A percentile compares a stretch with the other conserved stretches of the same genome.
These are phyloP conservation scores for Chaetomiaceae sp. DNA, from an alignment of 2,329 filamentous ascomycete species.

Conservation along the genomic window DNA sequence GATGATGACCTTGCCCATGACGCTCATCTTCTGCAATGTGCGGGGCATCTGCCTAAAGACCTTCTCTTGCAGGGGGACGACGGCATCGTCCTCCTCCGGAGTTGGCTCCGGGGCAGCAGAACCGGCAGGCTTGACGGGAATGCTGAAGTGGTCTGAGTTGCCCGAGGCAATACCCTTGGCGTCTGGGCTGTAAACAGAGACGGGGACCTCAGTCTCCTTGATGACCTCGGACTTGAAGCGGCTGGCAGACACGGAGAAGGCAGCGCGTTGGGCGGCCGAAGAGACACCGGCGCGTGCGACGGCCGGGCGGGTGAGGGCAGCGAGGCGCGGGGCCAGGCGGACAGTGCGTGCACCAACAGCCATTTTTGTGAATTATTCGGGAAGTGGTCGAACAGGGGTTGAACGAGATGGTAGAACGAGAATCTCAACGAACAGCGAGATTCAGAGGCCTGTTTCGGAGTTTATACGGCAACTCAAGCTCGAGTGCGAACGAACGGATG, in stretches of 20 bases:
- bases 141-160: conserved; percentile 48
- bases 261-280: conserved; percentile 28
- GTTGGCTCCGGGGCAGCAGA: conserved; percentile 40
- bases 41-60: conserved; percentile 54
- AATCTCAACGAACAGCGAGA: too few species aligned
- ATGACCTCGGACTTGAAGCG: conserved; percentile 48
- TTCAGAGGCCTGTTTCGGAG: too few species aligned
- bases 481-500: too few species aligned
- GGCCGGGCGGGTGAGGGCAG: conserved; percentile 27
- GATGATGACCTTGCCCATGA: conserved; percentile 66
- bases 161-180: conserved; percentile 39
- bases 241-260: conserved; percentile 35
- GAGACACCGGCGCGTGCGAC: conserved; percentile 18
- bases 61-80: conserved; percentile 49
- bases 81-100: conserved; percentile 41
- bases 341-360: conserved; percentile 26
- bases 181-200: conserved; percentile 48
- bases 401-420: background rate
- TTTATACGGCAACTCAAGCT: too few species aligned
- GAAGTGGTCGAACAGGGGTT: background rate
- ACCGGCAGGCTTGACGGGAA: conserved; percentile 44
- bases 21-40: conserved; percentile 64
- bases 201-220: conserved; percentile 53
- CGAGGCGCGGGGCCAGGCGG: conserved; percentile 30
- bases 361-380: conserved; percentile 23